These are phyloP conservation scores for Botrytis tulipae DNA, from an alignment of 2,329 filamentous ascomycete genomes.

Conservation along the genomic window DNA sequence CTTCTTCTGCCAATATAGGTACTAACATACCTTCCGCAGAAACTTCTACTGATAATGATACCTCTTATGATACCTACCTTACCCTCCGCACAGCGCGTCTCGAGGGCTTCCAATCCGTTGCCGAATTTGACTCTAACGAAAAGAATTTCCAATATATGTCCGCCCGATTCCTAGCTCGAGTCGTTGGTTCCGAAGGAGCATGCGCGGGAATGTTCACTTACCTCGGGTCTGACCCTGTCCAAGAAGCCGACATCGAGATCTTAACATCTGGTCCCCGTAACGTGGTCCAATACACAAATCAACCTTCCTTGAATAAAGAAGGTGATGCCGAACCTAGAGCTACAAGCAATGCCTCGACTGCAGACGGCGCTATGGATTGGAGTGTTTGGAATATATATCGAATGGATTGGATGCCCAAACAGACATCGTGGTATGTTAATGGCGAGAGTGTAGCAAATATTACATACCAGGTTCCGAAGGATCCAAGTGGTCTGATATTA, in stretches of 20 bases:
- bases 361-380: conserved; percentile 28
- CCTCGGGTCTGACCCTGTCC: conserved; percentile 25
- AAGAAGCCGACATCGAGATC: conserved; percentile 40
- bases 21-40: conserved; percentile 20
- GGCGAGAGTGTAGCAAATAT: conserved; percentile 33
- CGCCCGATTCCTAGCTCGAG: conserved; percentile 34
- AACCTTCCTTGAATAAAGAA: conserved; percentile 31
- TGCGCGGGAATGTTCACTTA: conserved; percentile 39
- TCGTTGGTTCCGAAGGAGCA: conserved; percentile 35
- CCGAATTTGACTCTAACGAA: conserved; percentile 35
- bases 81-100: conserved; percentile 36
- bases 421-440: conserved; percentile 37
- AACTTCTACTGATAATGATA: conserved; percentile 25
- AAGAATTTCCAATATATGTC: conserved; percentile 36
- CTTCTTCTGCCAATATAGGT: neutral
- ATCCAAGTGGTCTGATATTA: conserved; percentile 32
- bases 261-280: conserved; percentile 33
- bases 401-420: conserved; percentile 37
- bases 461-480: conserved; percentile 32
- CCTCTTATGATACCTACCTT: conserved; percentile 34
- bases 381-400: conserved; percentile 36
- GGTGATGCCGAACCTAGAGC: conserved; percentile 28
- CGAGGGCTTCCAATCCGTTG: conserved; percentile 34
- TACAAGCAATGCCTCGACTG: conserved; percentile 31
- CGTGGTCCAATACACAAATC: conserved; percentile 37